phyloP scores from a whole-genome alignment of 306 rosid genomes.

The Psophocarpus tetragonolobus region DNA sequence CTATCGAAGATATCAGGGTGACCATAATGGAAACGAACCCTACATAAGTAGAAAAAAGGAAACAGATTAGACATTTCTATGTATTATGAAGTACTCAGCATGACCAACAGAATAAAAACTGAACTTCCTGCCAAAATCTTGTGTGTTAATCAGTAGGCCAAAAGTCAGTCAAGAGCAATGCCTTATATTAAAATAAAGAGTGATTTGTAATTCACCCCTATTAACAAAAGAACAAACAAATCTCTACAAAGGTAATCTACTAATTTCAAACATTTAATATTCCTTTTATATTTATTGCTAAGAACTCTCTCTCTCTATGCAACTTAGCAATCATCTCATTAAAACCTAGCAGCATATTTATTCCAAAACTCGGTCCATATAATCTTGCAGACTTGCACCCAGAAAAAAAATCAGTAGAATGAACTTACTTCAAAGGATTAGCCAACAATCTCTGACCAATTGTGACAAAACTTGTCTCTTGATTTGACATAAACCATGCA shows the following conservation, averaged over 20 bases:
- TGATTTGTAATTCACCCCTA: not conserved
- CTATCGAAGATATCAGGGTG: slow-evolving; percentile 61
- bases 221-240: not conserved
- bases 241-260: slow-evolving; percentile 11
- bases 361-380: not conserved
- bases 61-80: slow-evolving; percentile 15
- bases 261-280: slow-evolving; percentile 14
- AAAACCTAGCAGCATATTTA: not conserved
- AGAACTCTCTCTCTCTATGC: not conserved
- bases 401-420: slow-evolving; percentile 6
- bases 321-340: not conserved
- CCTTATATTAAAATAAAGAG: not conserved
- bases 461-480: slow-evolving; percentile 98
- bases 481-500: slow-evolving; percentile 99
- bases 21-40: slow-evolving; percentile 62
- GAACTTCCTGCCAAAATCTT: not conserved
- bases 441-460: slow-evolving; percentile 99
- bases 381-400: slow-evolving; percentile 13
- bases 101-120: slow-evolving; percentile 8
- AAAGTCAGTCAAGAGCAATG: slow-evolving; percentile 5
- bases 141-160: not conserved
- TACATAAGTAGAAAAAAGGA: slow-evolving; percentile 21
- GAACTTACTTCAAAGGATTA: slow-evolving; percentile 85
- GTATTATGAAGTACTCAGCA: not conserved
- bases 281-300: not conserved